Percentiles rank a stretch among this genome's conserved stretches.
phyloP scores from a whole-genome alignment of 208 protist species.

The Crithidia expoeki region DNA sequence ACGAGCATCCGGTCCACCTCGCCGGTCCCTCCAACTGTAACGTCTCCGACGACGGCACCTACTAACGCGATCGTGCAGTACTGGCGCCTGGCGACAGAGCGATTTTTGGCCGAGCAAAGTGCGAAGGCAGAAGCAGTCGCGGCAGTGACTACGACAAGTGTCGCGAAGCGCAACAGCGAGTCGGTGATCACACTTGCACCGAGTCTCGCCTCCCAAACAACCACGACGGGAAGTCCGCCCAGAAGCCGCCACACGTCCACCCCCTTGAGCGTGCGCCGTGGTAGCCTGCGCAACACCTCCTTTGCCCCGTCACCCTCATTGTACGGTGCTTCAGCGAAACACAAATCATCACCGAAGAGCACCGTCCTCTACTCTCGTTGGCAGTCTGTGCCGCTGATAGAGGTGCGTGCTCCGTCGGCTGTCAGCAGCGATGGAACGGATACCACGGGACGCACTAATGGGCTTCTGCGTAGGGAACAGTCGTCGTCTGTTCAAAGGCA shows the following conservation, averaged over 20 bases:
- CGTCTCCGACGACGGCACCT: not conserved
- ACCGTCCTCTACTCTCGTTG: not conserved
- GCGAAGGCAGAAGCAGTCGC: not conserved
- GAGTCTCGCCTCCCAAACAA: not conserved
- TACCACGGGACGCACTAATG: not conserved
- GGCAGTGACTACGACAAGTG: not conserved
- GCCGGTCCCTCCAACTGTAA: not conserved
- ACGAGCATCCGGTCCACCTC: not conserved
- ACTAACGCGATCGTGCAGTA: not conserved
- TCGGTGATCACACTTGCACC: not conserved
- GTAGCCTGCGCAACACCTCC: not conserved
- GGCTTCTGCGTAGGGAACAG: not conserved
- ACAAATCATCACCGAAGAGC: constrained; percentile 8
- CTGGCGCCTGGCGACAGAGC: constrained; percentile 16
- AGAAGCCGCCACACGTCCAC: constrained; percentile 9
- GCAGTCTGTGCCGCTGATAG: not conserved
- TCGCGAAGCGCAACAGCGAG: not conserved
- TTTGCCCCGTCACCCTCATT: not conserved
- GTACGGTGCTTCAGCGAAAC: not conserved
- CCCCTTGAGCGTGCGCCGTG: not conserved
- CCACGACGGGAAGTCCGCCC: not conserved
- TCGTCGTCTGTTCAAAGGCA: constrained; percentile 3
- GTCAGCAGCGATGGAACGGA: not conserved
- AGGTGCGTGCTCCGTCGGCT: not conserved
- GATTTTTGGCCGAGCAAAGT: constrained; percentile 4